A percentile compares a stretch with the other conserved stretches of the same genome.
Evolutionary conservation across 1,139 yeast species (phyloP).

Genomic region (Candida sanyaensis): DNA sequence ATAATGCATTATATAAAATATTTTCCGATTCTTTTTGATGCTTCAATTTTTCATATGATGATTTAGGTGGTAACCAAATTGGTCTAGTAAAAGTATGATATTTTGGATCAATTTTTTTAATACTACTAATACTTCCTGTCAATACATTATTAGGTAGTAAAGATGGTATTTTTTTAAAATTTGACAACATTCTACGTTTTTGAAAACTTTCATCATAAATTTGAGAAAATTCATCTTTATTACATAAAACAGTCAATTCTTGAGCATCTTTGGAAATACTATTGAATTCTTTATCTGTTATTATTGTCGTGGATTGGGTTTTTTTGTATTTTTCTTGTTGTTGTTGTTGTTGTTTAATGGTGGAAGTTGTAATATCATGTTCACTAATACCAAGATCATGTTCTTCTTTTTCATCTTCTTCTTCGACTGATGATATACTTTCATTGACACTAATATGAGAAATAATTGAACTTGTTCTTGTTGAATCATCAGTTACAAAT

Average conservation of each 20-base stretch:
- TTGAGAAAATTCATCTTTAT: constrained; percentile 34
- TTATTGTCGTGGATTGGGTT: background rate
- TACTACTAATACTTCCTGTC: background rate
- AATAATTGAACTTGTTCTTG: constrained; percentile 47
- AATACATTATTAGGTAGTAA: constrained; percentile 1
- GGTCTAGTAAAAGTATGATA: constrained; percentile 59
- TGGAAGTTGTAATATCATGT: background rate
- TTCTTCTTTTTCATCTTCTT: constrained; percentile 16
- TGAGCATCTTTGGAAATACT: constrained; percentile 50
- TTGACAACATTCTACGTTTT: constrained; percentile 30
- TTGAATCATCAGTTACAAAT: constrained; percentile 34
- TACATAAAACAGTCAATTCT: constrained; percentile 43
- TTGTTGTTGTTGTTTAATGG: background rate
- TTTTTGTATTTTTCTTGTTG: background rate
- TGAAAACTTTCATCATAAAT: constrained; percentile 41
- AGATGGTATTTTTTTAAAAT: constrained; percentile 18
- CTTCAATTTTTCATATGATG: constrained; percentile 49
- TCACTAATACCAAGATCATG: background rate
- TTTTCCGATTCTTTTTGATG: constrained; percentile 59
- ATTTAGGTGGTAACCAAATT: constrained; percentile 67
- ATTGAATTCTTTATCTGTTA: constrained; percentile 16
- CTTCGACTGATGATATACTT: constrained; percentile 19
- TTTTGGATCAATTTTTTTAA: constrained; percentile 15
- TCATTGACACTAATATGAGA: constrained; percentile 25
- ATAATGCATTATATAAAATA: constrained; percentile 50